Conservation (phyloP, 768 basidiomycete species). For the Tephrocybe sp. region DNA sequence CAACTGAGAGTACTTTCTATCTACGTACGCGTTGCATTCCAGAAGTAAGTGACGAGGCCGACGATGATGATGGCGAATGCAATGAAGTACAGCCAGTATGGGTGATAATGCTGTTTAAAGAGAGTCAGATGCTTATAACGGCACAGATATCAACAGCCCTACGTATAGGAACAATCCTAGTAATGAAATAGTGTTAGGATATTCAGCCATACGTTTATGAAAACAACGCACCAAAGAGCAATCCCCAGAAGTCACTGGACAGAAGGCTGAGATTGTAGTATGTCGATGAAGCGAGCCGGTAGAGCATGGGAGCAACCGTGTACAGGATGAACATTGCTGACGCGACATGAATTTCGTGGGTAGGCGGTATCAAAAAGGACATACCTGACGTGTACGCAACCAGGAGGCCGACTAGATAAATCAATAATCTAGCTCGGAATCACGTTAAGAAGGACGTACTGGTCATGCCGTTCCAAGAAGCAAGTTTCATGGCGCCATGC, state of each 20-base stretch:
- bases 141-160: neutral
- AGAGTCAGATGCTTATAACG: neutral
- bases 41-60: conserved; percentile 85
- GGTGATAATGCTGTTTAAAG: conserved; percentile 62
- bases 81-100: conserved; percentile 89
- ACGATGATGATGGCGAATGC: conserved; percentile 69
- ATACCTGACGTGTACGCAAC: conserved; percentile 38
- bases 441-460: conserved; percentile 41
- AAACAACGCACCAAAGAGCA: conserved; percentile 61
- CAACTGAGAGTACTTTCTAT: conserved; percentile 13
- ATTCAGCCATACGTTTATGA: too few relatives aligned
- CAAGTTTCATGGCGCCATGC: conserved; percentile 61
- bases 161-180: conserved; percentile 54
- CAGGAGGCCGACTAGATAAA: conserved; percentile 42
- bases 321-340: conserved; percentile 84
- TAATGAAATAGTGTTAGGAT: conserved; percentile 1
- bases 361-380: conserved; percentile 9
- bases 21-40: conserved; percentile 74
- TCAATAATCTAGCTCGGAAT: conserved; percentile 1
- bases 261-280: conserved; percentile 85
- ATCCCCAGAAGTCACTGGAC: conserved; percentile 87
- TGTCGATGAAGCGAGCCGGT: conserved; percentile 82
- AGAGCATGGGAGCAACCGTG: conserved; percentile 82
- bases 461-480: conserved; percentile 72
- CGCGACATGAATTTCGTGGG: neutral